Evolutionary conservation across 352 stramenopile genomes (phyloP).

Genomic region (Globisporangium takayamanum): DNA sequence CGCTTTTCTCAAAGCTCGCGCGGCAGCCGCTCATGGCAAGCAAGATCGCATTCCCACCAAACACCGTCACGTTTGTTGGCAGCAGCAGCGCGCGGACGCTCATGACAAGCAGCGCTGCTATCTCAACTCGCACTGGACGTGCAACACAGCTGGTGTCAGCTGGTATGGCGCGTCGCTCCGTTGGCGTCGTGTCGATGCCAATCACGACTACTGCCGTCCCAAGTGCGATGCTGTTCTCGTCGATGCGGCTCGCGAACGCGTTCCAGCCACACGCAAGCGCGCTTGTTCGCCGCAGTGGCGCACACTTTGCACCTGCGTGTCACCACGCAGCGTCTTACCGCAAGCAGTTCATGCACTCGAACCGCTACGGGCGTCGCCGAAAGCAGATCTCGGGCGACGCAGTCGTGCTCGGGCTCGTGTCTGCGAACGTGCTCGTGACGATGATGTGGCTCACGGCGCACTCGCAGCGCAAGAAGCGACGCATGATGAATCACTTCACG

Average conservation of each 20-base stretch:
- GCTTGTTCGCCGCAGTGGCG: not conserved
- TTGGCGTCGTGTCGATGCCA: not conserved
- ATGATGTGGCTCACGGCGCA: conserved; percentile 58
- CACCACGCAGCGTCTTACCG: conserved; percentile 9
- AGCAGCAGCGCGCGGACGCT: no score
- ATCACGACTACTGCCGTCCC: not conserved
- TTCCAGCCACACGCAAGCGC: conserved; percentile 8
- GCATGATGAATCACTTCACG: conserved; percentile 74
- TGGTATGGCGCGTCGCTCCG: not conserved
- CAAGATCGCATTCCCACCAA: no score
- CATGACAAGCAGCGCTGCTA: no score
- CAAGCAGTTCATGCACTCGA: conserved; percentile 11
- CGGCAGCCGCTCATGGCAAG: no score
- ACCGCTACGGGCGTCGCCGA: not conserved
- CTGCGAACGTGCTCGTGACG: conserved; percentile 46
- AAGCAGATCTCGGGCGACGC: conserved; percentile 23
- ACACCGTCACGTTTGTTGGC: no score
- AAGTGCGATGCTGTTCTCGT: conserved; percentile 8
- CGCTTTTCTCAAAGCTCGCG: no score
- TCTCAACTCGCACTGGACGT: no score
- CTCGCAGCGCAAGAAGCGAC: conserved; percentile 29
- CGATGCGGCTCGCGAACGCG: conserved; percentile 10
- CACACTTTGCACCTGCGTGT: not conserved
- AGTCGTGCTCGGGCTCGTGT: conserved; percentile 48
- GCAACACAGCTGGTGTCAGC: no score